Conservation (phyloP, 352 stramenopile species). For the Globisporangium iwayamae region DNA sequence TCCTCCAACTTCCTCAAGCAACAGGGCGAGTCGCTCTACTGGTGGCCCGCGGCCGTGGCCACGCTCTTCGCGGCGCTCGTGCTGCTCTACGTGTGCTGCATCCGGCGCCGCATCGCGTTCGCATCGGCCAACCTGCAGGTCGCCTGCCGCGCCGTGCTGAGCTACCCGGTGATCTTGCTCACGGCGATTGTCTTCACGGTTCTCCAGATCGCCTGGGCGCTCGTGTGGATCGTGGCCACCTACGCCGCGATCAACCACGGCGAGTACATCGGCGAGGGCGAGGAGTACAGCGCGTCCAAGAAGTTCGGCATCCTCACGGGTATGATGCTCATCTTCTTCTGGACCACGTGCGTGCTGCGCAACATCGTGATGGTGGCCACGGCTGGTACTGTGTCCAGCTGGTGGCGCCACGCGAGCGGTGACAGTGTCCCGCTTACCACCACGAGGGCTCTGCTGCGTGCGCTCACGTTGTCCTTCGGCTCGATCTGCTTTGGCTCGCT, state of each 20-base stretch:
- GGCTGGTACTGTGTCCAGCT: constrained; percentile 80
- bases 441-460: constrained; percentile 40
- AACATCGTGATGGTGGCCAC: constrained; percentile 86
- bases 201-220: constrained; percentile 67
- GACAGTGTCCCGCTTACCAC: constrained; percentile 38
- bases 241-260: constrained; percentile 58
- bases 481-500: constrained; percentile 84
- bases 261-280: constrained; percentile 36
- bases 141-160: constrained; percentile 67
- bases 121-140: constrained; percentile 81
- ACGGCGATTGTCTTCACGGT: constrained; percentile 65
- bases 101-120: constrained; percentile 60
- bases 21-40: constrained; percentile 37
- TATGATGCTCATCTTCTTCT: constrained; percentile 82
- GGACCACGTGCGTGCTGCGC: constrained; percentile 56
- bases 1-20: constrained; percentile 40
- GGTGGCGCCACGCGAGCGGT: constrained; percentile 65
- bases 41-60: constrained; percentile 41
- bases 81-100: constrained; percentile 53
- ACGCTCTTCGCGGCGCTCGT: constrained; percentile 43
- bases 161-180: constrained; percentile 68
- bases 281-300: constrained; percentile 28
- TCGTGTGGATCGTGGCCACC: constrained; percentile 72
- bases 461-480: constrained; percentile 81
- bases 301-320: constrained; percentile 43